Evolutionary conservation across 768 basidiomycete genomes (phyloP), one percentile per base, ranked within the genome.

Genomic region (Russula sp.): DNA sequence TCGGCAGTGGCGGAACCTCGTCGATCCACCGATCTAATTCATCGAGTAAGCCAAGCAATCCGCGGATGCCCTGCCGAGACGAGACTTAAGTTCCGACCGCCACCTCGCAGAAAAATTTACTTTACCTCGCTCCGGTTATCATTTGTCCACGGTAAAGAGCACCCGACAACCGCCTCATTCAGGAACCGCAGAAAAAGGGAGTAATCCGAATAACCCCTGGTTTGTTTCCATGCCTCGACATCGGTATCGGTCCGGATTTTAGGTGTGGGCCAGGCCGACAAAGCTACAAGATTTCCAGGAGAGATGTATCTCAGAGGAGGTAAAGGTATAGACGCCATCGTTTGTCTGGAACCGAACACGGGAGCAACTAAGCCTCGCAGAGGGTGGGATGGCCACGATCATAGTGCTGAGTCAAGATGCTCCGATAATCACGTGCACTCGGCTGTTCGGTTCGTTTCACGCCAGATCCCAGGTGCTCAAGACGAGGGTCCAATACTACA

Each of bases 161-260:
- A 74, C 32, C 88, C 91, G 8, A 87, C 84, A 9, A 95, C 88
- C 6, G 90, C 80, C 64, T 91, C 87, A 61, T 82, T 91, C 47
- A 95, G 75, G 51, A 89, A 81, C 22, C 83, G 84, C 35, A 95
- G 75, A 74, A 94, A 96, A 22, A 88, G 69, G 47, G 79, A 79
- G 70, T 87, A 94, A 67, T 89, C 89, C 62, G 76, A 75, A 71
- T 89, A 96, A 0, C 89, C 89, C 42, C 74, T 79, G 5, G 88
- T 87, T 2, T 68, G 72, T 68, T 82, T 85, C 93, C 93, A 97
- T n/a, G 70, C 64, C 27, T 79, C 77, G 39, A 94, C 82, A 67
- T 92, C 89, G 14, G 81, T 77, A 62, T 94, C 91, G n/a, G 80
- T 81, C 59, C 76, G 81, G 61, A 94, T 93, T 69, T 80, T 83